Evolutionary conservation across 1,139 yeast genomes (phyloP).

Genomic region (Kodamaea sp.): DNA sequence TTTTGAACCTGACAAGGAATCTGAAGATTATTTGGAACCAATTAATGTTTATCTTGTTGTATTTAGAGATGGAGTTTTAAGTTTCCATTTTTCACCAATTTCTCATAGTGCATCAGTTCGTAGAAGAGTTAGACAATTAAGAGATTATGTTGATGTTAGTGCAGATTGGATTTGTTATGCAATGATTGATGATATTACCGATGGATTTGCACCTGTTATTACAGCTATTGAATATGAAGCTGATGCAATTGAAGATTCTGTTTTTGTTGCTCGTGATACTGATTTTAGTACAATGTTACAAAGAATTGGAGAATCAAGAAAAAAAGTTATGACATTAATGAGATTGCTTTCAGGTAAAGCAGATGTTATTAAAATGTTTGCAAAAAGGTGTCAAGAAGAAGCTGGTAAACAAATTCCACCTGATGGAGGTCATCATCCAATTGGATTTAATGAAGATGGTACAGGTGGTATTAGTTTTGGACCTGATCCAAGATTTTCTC

Average conservation of each 20-base stretch:
- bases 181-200: conserved; percentile 88
- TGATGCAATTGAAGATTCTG: conserved; percentile 84
- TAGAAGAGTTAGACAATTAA: conserved; percentile 83
- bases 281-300: conserved; percentile 73
- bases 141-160: conserved; percentile 82
- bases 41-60: conserved; percentile 86
- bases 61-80: conserved; percentile 75
- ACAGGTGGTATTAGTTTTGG: conserved; percentile 22
- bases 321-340: conserved; percentile 90
- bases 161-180: conserved; percentile 97
- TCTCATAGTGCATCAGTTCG: conserved; percentile 84
- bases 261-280: conserved; percentile 32
- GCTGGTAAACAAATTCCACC: conserved; percentile 13
- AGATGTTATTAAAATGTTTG: conserved; percentile 95
- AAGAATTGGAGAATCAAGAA: conserved; percentile 82
- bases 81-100: conserved; percentile 83
- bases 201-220: conserved; percentile 88
- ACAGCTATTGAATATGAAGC: conserved; percentile 87
- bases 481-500: conserved; percentile 20
- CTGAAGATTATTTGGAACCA: conserved; percentile 82
- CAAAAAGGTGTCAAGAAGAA: conserved; percentile 88
- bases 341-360: conserved; percentile 91
- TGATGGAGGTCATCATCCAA: conserved; percentile 11
- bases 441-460: conserved; percentile 13
- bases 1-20: conserved; percentile 70